phyloP scores from a whole-genome alignment of 176 grass and related monocot species.

The Aegilops bicornis region DNA sequence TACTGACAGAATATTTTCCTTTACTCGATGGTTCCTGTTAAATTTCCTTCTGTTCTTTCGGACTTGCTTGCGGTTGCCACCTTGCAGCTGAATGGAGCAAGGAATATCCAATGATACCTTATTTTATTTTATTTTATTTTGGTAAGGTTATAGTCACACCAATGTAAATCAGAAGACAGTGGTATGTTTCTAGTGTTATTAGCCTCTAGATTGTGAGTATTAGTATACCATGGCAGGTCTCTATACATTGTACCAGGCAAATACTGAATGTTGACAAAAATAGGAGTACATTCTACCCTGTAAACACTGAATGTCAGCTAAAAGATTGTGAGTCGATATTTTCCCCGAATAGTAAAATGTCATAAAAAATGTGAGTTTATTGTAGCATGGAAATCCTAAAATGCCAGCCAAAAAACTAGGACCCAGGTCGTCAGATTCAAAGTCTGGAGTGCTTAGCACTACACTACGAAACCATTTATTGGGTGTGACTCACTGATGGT shows the following conservation, averaged over 20 bases:
- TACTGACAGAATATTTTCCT: background rate
- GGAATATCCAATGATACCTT: background rate
- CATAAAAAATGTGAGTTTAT: background rate
- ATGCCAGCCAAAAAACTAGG: background rate
- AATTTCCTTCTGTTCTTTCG: constrained; percentile 31
- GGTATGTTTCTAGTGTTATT: constrained; percentile 29
- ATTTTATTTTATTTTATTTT: constrained; percentile 31
- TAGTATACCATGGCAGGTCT: background rate
- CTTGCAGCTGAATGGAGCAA: background rate
- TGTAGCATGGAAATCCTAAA: background rate
- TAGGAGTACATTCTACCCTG: background rate
- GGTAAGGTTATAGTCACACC: background rate
- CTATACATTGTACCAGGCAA: background rate
- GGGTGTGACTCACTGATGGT: background rate
- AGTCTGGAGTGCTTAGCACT: constrained; percentile 99
- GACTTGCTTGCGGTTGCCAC: constrained; percentile 22
- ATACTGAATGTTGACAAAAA: background rate
- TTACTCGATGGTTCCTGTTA: background rate
- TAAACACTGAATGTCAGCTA: background rate
- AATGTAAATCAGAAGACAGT: constrained; percentile 5
- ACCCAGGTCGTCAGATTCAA: constrained; percentile 99
- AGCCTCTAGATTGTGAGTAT: background rate
- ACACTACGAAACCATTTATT: constrained; percentile 43
- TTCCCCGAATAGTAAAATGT: background rate
- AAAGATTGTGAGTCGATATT: background rate